Evolutionary conservation across 2,329 filamentous ascomycete species (phyloP), one percentile per base, ranked within the genome.

Genomic region (Paraconiothyrium sp.): DNA sequence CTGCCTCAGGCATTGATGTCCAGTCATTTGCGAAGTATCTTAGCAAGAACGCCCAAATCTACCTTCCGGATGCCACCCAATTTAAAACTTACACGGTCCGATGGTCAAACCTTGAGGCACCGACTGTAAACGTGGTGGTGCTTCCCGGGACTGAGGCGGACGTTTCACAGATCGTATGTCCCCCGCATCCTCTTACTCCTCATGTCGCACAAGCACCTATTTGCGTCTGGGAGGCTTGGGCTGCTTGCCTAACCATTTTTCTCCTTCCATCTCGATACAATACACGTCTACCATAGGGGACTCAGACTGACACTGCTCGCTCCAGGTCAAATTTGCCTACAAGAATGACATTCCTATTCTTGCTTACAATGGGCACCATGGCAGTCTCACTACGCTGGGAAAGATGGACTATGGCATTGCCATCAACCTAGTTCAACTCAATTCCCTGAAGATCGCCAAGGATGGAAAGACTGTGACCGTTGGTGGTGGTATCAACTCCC

Each of bases 281-380:
- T n/a, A n/a, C 16, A n/a, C n/a, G 39, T 41, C 16, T 11, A 41
- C 14, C 3, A 4, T 30, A 6, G 14, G 9, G 4, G 5, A 41
- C 16, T 16, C 39, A 41, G n/a, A 16, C 24, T 30, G 32, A 57
- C 13, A 32, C 16, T 55, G 32, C 34, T 46, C 39, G n/a, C 22
- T 39, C n/a, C 39, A 84, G 82, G 78, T 85, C 46, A 78, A 79
- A 71, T 86, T 78, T 61, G 85, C 85, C 46, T 84, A 83, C 64
- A 67, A 77, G 41, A 72, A 80, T 49, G 67, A 77, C 1, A 59
- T 86, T 2, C 84, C 85, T 0, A 86, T 88, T 63, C 80, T 88
- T 2, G 81, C 84, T 0, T 82, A 79, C 69, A 86, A 84, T 67
- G 83, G 84, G 14, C 80, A 77, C 1, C 86, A 88, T 60, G 86